These are phyloP conservation scores for Cladosporium sp. DNA, from an alignment of 2,329 filamentous ascomycete species.

Conservation along the genomic window DNA sequence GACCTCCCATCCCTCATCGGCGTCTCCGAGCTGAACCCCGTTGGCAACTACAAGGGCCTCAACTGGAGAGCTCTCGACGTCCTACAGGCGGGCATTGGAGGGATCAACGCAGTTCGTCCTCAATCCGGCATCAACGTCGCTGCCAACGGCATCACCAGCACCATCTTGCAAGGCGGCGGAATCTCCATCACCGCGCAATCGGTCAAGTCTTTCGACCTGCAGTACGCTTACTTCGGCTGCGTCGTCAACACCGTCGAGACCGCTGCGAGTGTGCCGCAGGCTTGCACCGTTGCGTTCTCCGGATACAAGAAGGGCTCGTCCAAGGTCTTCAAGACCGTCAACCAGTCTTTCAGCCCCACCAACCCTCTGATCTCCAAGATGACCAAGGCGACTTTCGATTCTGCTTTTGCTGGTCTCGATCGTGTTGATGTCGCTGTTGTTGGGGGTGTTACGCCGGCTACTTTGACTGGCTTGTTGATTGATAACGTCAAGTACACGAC, in stretches of 20 bases:
- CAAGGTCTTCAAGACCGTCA: slow-evolving; percentile 8
- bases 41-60: slow-evolving; percentile 10
- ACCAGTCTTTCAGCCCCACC: slow-evolving; percentile 4
- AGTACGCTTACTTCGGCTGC: slow-evolving; percentile 8
- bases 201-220: slow-evolving; percentile 6
- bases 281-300: slow-evolving; percentile 9
- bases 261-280: background rate
- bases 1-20: background rate
- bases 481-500: background rate
- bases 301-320: background rate
- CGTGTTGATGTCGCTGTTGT: background rate
- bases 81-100: background rate
- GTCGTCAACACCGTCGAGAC: background rate
- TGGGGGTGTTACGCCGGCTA: background rate
- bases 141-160: slow-evolving; percentile 1
- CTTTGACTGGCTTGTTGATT: background rate
- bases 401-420: background rate
- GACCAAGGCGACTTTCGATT: slow-evolving; percentile 2
- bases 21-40: background rate
- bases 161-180: background rate
- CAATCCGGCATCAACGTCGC: slow-evolving; percentile 5
- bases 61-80: slow-evolving; percentile 4
- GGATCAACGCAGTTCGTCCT: slow-evolving; percentile 1
- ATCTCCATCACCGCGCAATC: slow-evolving; percentile 1
- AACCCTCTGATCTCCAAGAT: background rate